Evolutionary conservation across 768 basidiomycete species (phyloP).

Genomic region (Boletus rubroflammeus): DNA sequence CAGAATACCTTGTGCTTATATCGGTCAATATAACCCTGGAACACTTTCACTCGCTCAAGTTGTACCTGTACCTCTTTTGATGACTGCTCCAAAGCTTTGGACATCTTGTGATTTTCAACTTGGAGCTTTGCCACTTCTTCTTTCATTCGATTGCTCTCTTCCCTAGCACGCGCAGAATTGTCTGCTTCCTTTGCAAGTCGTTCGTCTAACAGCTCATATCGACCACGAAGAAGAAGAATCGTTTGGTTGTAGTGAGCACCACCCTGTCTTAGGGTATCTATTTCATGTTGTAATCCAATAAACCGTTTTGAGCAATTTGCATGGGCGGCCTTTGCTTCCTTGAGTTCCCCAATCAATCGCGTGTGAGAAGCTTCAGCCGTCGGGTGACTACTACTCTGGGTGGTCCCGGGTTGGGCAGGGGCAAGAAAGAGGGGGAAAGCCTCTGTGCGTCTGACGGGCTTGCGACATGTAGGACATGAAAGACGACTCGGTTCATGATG

Average conservation of each 20-base stretch:
- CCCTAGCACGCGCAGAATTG: slow-evolving; percentile 1
- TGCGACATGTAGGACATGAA: slow-evolving; percentile 31
- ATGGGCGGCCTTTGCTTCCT: slow-evolving; percentile 11
- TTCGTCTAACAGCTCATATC: slow-evolving; percentile 12
- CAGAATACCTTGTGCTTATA: slow-evolving; percentile 24
- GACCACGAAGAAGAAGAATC: slow-evolving; percentile 13
- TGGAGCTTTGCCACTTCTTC: slow-evolving; percentile 23
- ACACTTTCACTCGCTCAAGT: slow-evolving; percentile 21
- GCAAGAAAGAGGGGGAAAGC: slow-evolving; percentile 27
- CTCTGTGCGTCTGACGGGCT: slow-evolving; percentile 26
- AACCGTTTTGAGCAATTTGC: slow-evolving; percentile 9
- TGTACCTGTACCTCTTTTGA: slow-evolving; percentile 12
- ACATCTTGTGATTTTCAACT: slow-evolving; percentile 23
- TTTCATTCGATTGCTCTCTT: slow-evolving; percentile 11
- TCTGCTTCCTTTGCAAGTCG: slow-evolving; percentile 9
- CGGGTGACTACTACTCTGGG: neutral
- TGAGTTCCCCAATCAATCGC: slow-evolving; percentile 14
- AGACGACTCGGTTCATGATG: slow-evolving; percentile 2
- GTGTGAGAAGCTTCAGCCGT: slow-evolving; percentile 3
- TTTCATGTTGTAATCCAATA: slow-evolving; percentile 11
- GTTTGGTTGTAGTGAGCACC: slow-evolving; percentile 4
- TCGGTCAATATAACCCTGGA: slow-evolving; percentile 18
- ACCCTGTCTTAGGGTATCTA: slow-evolving; percentile 7
- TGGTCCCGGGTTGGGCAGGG: slow-evolving; percentile 8
- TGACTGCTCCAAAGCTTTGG: slow-evolving; percentile 15